These are phyloP conservation scores for Biancaea sappan DNA, from an alignment of 306 rosid species.

Conservation along the genomic window DNA sequence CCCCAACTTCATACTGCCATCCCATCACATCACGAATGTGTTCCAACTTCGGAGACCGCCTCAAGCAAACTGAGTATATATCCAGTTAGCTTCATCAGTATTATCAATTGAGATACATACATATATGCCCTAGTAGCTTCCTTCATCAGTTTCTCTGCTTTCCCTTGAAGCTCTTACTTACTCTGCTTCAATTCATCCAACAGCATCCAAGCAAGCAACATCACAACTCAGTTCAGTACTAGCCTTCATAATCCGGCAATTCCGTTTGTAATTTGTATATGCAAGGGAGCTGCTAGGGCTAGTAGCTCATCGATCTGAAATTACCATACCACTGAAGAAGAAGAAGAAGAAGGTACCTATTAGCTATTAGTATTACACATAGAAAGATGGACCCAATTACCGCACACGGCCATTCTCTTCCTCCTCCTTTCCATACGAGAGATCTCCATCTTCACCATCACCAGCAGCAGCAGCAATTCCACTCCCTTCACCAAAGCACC, in stretches of 20 bases:
- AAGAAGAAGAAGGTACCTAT: not conserved
- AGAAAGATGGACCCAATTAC: slow-evolving; percentile 56
- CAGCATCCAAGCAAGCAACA: too few relatives aligned
- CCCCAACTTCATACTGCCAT: not conserved
- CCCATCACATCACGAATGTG: not conserved
- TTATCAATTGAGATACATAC: not conserved
- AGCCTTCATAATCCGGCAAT: not conserved
- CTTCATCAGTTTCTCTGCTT: slow-evolving; percentile 1
- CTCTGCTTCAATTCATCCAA: too few relatives aligned
- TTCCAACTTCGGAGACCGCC: not conserved
- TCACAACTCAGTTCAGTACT: too few relatives aligned
- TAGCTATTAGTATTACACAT: not conserved
- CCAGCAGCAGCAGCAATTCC: slow-evolving; percentile 35
- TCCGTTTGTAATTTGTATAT: not conserved
- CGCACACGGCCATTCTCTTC: slow-evolving; percentile 69
- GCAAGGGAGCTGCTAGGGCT: too few relatives aligned
- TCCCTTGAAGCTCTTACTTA: too few relatives aligned
- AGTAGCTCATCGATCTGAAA: slow-evolving; percentile 15
- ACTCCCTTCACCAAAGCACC: slow-evolving; percentile 41
- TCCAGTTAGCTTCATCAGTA: not conserved
- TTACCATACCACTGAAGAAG: too few relatives aligned
- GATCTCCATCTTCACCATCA: slow-evolving; percentile 78
- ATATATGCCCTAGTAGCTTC: not conserved
- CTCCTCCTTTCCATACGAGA: slow-evolving; percentile 75
- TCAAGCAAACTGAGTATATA: not conserved